Conservation (phyloP, 345 rosid species). For the Euclidium syriacum region DNA sequence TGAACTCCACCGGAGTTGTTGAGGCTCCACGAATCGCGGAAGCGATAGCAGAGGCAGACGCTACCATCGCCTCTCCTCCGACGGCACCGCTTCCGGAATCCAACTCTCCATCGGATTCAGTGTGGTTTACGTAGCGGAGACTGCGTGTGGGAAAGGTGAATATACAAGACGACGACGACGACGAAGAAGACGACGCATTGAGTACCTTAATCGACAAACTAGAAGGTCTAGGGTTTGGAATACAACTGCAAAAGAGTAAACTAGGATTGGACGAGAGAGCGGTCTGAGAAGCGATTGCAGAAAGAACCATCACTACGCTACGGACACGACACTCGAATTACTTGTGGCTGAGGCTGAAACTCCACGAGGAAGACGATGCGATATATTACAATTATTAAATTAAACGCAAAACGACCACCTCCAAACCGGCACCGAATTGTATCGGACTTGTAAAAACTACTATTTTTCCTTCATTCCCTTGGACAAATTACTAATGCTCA, state of each 20-base stretch:
- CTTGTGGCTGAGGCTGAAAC: conserved; percentile 33
- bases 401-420: not conserved
- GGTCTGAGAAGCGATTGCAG: conserved; percentile 37
- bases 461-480: no score
- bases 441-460: no score
- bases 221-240: conserved; percentile 21
- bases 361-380: conserved; percentile 17
- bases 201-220: conserved; percentile 30
- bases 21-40: conserved; percentile 64
- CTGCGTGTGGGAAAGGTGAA: conserved; percentile 19
- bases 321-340: conserved; percentile 12
- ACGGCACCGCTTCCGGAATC: not conserved
- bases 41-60: conserved; percentile 80
- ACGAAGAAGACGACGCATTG: conserved; percentile 32
- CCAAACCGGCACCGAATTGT: not conserved
- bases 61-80: conserved; percentile 27
- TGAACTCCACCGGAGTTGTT: conserved; percentile 67
- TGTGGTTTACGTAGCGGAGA: conserved; percentile 46
- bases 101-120: conserved; percentile 35
- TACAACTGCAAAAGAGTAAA: conserved; percentile 23
- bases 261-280: conserved; percentile 26
- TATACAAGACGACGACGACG: conserved; percentile 29
- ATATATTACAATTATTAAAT: not conserved
- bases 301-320: conserved; percentile 55
- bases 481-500: no score